A percentile compares a stretch with the other conserved stretches of the same genome.
Evolutionary conservation across 208 protist species (phyloP).

Genomic region (Acanthamoeba lenticulata): DNA sequence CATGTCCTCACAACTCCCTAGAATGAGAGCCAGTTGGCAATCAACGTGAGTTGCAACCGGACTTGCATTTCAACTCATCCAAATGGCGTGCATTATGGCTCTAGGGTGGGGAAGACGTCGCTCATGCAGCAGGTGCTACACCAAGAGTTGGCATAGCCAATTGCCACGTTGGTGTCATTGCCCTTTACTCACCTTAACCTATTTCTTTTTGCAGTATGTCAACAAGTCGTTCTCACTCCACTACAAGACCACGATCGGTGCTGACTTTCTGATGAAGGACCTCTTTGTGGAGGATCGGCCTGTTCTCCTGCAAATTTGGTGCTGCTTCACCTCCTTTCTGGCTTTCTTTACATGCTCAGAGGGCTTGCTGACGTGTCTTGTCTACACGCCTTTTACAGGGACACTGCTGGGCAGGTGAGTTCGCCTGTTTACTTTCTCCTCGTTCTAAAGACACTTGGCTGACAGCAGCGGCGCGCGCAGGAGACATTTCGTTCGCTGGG

Average conservation of each 20-base stretch:
- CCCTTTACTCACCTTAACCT: no score
- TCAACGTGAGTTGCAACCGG: no score
- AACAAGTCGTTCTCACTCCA: conserved; percentile 26
- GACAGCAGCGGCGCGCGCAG: conserved; percentile 67
- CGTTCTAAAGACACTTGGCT: no score
- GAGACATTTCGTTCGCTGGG: conserved; percentile 83
- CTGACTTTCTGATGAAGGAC: conserved; percentile 27
- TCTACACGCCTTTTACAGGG: not conserved
- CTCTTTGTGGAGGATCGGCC: not conserved
- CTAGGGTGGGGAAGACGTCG: not conserved
- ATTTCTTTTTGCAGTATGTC: not conserved
- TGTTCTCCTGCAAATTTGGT: conserved; percentile 20
- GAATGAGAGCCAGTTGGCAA: not conserved
- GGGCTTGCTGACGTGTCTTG: not conserved
- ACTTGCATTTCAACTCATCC: no score
- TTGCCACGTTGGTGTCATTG: no score
- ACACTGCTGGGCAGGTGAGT: not conserved
- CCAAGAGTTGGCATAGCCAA: no score
- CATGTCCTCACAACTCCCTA: not conserved
- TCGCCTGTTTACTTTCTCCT: conserved; percentile 15
- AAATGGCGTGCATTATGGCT: no score
- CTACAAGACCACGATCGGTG: conserved; percentile 20
- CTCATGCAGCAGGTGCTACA: not conserved
- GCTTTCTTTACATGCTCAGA: not conserved
- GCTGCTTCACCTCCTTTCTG: not conserved